Evolutionary conservation across 1,284 basidiomycete species (phyloP).

Genomic region (Trichosporon inkin): DNA sequence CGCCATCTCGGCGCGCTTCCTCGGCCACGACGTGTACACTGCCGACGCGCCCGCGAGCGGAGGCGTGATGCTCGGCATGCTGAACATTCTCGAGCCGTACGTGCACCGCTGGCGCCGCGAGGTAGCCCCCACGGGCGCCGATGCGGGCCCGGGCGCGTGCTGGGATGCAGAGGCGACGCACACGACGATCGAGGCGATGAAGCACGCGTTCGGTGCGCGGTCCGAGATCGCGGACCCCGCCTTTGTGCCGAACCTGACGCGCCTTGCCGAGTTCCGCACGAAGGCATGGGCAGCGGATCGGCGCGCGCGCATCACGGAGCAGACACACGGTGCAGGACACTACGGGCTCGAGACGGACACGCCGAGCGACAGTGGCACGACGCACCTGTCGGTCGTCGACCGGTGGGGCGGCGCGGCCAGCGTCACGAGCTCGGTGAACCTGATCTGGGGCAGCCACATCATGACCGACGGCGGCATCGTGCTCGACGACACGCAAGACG

Average conservation of each 20-base stretch:
- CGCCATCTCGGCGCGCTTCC: constrained; percentile 72
- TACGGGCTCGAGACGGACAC: constrained; percentile 79
- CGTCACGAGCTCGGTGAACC: constrained; percentile 80
- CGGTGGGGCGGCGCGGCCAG: constrained; percentile 76
- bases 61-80: constrained; percentile 44
- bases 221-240: constrained; percentile 69
- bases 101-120: constrained; percentile 3
- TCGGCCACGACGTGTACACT: constrained; percentile 74
- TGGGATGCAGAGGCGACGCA: constrained; percentile 57
- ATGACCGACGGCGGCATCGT: constrained; percentile 78
- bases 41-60: constrained; percentile 67
- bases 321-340: constrained; percentile 72
- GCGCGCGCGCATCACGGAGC: constrained; percentile 56
- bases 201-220: constrained; percentile 75
- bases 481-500: constrained; percentile 80
- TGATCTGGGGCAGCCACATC: constrained; percentile 77
- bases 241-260: constrained; percentile 54
- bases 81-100: constrained; percentile 42
- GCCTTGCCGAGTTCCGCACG: constrained; percentile 65
- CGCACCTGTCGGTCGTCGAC: constrained; percentile 77
- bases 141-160: constrained; percentile 8
- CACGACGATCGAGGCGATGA: constrained; percentile 93
- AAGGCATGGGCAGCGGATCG: constrained; percentile 65
- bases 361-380: constrained; percentile 81
- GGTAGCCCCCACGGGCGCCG: no score